These are phyloP conservation scores for Nicotiana rustica DNA, from an alignment of 305 asterid genomes.

Conservation along the genomic window DNA sequence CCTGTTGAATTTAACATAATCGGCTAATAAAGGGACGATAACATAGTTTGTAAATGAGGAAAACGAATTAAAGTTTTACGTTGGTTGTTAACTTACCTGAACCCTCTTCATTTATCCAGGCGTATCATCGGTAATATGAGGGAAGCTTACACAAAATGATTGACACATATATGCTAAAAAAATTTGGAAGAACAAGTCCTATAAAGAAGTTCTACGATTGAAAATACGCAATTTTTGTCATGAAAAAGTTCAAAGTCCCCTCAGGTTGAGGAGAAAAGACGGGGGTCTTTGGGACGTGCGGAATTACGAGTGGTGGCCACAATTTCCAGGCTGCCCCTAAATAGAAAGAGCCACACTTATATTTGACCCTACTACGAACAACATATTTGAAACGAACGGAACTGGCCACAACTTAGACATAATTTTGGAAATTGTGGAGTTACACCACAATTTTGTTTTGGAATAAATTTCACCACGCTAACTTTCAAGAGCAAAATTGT, in stretches of 20 bases:
- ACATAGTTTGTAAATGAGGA: neutral
- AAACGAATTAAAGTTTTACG: too few relatives aligned
- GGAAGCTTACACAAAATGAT: neutral
- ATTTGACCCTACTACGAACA: conserved; percentile 23
- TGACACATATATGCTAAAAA: conserved; percentile 1
- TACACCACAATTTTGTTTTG: too few relatives aligned
- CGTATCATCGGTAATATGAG: too few relatives aligned
- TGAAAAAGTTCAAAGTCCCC: neutral
- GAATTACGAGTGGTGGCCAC: neutral
- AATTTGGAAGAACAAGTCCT: neutral
- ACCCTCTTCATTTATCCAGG: too few relatives aligned
- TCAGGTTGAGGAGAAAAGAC: neutral
- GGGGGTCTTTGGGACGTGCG: neutral
- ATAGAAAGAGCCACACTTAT: conserved; percentile 14
- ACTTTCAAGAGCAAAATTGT: neutral
- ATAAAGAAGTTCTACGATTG: conserved; percentile 11
- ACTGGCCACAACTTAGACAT: conserved; percentile 18
- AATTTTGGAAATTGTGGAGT: neutral
- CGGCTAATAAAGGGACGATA: neutral
- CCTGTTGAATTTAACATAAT: neutral
- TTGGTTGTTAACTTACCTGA: too few relatives aligned
- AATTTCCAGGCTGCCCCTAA: neutral
- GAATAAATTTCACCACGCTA: too few relatives aligned
- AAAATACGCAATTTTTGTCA: neutral
- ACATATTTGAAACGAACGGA: neutral